Evolutionary conservation across 306 rosid species (phyloP).

Genomic region (Arachis hypogaea): DNA sequence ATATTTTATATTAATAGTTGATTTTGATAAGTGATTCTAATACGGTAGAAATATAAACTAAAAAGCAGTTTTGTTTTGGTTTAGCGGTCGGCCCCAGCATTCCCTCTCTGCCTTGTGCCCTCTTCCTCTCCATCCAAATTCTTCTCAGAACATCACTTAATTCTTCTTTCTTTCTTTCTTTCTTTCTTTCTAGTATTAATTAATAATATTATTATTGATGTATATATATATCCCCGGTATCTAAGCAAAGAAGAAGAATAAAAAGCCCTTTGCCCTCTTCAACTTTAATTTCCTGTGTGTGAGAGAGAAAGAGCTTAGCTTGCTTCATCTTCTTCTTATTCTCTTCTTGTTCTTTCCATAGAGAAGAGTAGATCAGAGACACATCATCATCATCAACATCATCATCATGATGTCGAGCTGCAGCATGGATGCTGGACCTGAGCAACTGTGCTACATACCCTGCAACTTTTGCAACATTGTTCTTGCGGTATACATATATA

Average conservation of each 20-base stretch:
- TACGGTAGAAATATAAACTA: neutral
- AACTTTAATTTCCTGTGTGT: conserved; percentile 1
- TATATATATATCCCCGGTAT: conserved; percentile 45
- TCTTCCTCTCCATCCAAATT: too few relatives aligned
- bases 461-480: conserved; percentile 99
- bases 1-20: too few relatives aligned
- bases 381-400: neutral
- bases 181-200: neutral
- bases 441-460: conserved; percentile 98
- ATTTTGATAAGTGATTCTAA: too few relatives aligned
- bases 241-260: conserved; percentile 49
- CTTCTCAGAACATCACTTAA: too few relatives aligned
- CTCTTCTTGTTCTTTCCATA: conserved; percentile 8
- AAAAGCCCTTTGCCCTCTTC: conserved; percentile 48
- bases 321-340: conserved; percentile 15
- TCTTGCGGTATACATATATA: conserved; percentile 77
- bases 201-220: conserved; percentile 41
- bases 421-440: conserved; percentile 75
- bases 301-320: conserved; percentile 29
- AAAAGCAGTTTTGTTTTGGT: conserved; percentile 44
- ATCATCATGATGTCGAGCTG: conserved; percentile 63
- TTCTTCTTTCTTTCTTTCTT: conserved; percentile 23
- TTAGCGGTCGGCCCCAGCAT: conserved; percentile 65
- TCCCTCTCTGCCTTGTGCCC: conserved; percentile 55
- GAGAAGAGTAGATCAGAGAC: conserved; percentile 32